A percentile compares a stretch with the other conserved stretches of the same genome.
phyloP scores from a whole-genome alignment of 495 filamentous ascomycete genomes.

The Saxispiralis lemnorum region DNA sequence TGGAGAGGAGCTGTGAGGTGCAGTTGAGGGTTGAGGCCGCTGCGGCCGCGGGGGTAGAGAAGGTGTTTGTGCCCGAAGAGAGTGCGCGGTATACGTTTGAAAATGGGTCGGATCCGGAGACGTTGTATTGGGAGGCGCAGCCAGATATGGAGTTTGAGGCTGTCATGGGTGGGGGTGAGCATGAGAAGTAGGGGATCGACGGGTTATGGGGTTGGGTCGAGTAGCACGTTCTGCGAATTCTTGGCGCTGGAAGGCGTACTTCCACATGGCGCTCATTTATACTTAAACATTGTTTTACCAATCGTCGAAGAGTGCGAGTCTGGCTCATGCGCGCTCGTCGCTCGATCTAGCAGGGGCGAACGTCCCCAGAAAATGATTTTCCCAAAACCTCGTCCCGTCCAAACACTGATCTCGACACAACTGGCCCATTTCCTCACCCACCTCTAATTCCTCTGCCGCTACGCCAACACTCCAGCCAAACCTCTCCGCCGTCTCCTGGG shows the following conservation, averaged over 20 bases:
- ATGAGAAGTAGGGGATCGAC: background rate
- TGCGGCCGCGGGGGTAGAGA: conserved; percentile 22
- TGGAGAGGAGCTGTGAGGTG: conserved; percentile 26
- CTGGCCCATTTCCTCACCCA: conserved; percentile 39
- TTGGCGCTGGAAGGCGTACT: too few relatives aligned
- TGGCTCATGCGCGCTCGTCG: too few relatives aligned
- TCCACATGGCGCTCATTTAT: too few relatives aligned
- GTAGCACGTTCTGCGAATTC: too few relatives aligned
- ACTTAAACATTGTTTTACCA: too few relatives aligned
- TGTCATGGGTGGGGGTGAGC: conserved; percentile 15
- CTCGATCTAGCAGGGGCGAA: background rate
- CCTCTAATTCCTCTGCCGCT: conserved; percentile 84
- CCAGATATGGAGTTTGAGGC: conserved; percentile 26
- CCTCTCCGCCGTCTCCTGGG: conserved; percentile 69
- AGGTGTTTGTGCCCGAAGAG: conserved; percentile 23
- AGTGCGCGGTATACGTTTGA: conserved; percentile 25
- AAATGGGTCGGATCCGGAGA: conserved; percentile 22
- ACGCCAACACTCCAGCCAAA: conserved; percentile 99
- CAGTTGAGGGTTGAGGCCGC: conserved; percentile 26
- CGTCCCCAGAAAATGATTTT: conserved; percentile 21
- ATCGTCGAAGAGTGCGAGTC: too few relatives aligned
- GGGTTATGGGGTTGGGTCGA: too few relatives aligned
- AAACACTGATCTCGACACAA: conserved; percentile 27
- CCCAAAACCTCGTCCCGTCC: conserved; percentile 27
- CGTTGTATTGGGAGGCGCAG: conserved; percentile 26